These are phyloP conservation scores for Leucoagaricus sp. DNA, from an alignment of 1,284 basidiomycete genomes.

Conservation along the genomic window DNA sequence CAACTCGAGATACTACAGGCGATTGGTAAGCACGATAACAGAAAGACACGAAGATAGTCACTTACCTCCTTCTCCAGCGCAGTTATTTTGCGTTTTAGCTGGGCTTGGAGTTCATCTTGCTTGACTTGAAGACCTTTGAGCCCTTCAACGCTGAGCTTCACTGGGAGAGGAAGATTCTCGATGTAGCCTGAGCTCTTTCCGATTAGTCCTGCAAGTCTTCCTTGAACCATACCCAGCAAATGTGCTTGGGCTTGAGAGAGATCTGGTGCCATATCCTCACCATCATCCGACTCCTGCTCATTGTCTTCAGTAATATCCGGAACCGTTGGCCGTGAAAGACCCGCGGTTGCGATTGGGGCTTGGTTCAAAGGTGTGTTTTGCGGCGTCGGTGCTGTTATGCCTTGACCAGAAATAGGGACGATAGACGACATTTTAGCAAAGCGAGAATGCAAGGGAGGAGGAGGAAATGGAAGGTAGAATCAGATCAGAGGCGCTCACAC, in stretches of 20 bases:
- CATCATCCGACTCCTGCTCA: conserved; percentile 35
- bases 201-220: conserved; percentile 42
- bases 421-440: conserved; percentile 39
- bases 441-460: not conserved
- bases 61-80: conserved; percentile 94
- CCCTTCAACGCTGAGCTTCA: conserved; percentile 88
- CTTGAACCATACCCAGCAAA: conserved; percentile 47
- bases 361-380: conserved; percentile 48
- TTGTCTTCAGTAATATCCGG: conserved; percentile 50
- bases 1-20: conserved; percentile 75
- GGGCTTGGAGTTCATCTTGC: conserved; percentile 90
- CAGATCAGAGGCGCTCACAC: conserved; percentile 5
- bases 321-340: conserved; percentile 46
- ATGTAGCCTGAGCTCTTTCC: conserved; percentile 50
- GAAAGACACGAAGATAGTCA: conserved; percentile 10
- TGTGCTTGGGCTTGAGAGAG: conserved; percentile 31
- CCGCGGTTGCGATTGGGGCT: conserved; percentile 44
- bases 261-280: conserved; percentile 27
- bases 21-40: not conserved
- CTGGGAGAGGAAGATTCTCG: conserved; percentile 81
- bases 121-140: conserved; percentile 94
- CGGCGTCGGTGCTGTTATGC: conserved; percentile 46
- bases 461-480: not conserved
- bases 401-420: conserved; percentile 39
- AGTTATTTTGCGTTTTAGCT: conserved; percentile 96